Conservation (phyloP, 257 asterid genomes). For the Fraxinus cuspidata region DNA sequence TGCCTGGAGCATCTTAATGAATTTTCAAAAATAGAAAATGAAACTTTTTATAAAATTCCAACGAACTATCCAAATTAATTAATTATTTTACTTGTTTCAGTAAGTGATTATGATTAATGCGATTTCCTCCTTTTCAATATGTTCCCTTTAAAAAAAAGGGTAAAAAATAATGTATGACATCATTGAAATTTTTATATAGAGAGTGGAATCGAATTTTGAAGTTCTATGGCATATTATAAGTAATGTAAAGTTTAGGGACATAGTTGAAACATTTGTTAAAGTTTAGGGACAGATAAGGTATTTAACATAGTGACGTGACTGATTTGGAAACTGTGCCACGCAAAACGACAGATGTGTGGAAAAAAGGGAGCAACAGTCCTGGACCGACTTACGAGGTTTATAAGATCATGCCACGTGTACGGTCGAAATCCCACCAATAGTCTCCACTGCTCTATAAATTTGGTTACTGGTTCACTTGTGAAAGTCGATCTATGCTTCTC, state of each 20-base stretch:
- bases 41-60: too few relatives aligned
- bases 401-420: slow-evolving; percentile 53
- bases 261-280: neutral
- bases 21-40: too few relatives aligned
- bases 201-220: too few relatives aligned
- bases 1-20: too few relatives aligned
- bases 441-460: slow-evolving; percentile 42
- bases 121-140: too few relatives aligned
- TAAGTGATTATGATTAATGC: too few relatives aligned
- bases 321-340: neutral
- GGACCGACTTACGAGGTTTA: slow-evolving; percentile 36
- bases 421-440: slow-evolving; percentile 19
- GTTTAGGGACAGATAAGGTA: too few relatives aligned
- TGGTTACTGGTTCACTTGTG: neutral
- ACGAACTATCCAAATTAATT: too few relatives aligned
- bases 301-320: neutral
- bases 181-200: too few relatives aligned
- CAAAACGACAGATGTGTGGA: slow-evolving; percentile 36
- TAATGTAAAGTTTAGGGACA: neutral
- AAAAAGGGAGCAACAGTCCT: neutral
- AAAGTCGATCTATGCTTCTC: neutral
- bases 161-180: too few relatives aligned
- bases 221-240: neutral
- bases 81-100: too few relatives aligned
- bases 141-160: too few relatives aligned